Percentiles rank a stretch among this genome's conserved stretches.
Evolutionary conservation across 306 rosid species (phyloP).

Genomic region (Inga leiocalycina): DNA sequence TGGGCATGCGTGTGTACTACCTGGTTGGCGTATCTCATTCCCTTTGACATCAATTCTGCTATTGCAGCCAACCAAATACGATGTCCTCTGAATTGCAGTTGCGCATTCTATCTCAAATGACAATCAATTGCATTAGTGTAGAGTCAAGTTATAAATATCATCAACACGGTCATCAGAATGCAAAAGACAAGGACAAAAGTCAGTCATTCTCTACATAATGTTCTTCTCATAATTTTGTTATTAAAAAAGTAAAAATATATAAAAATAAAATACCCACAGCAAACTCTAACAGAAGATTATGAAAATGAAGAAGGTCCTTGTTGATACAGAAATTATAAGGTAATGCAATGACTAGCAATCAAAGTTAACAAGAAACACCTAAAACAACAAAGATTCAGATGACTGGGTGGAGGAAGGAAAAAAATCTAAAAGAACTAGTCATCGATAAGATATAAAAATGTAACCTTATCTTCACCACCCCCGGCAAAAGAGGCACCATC

Average conservation of each 20-base stretch:
- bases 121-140: background rate
- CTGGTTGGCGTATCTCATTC: constrained; percentile 87
- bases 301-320: background rate
- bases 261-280: background rate
- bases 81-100: constrained; percentile 88
- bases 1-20: constrained; percentile 30
- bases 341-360: background rate
- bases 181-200: background rate
- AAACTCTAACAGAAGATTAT: background rate
- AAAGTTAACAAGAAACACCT: background rate
- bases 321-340: background rate
- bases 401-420: background rate
- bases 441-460: constrained; percentile 16
- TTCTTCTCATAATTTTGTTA: background rate
- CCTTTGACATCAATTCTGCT: constrained; percentile 82
- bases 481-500: constrained; percentile 97
- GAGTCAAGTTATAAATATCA: constrained; percentile 8
- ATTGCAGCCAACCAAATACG: constrained; percentile 92
- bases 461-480: constrained; percentile 75
- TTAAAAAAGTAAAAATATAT: background rate
- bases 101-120: constrained; percentile 49
- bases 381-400: background rate
- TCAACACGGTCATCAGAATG: background rate
- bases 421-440: background rate
- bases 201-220: constrained; percentile 17